phyloP scores from a whole-genome alignment of 2,329 filamentous ascomycete species.

The Endothia cerciana region DNA sequence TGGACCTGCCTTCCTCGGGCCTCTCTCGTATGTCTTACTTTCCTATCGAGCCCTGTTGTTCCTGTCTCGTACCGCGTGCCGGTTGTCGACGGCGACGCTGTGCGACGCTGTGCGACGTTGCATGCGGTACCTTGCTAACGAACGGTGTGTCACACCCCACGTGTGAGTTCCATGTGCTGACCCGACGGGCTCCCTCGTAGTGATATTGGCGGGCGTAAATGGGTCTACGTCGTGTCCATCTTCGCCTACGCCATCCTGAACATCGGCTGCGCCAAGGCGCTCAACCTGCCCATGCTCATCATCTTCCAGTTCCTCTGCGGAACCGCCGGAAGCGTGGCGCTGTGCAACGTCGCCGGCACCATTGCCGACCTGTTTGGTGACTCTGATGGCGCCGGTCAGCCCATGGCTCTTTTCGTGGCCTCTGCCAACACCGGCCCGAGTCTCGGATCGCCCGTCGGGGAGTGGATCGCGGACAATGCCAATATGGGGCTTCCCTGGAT shows the following conservation, averaged over 20 bases:
- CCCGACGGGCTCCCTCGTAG: constrained; percentile 29
- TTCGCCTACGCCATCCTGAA: constrained; percentile 41
- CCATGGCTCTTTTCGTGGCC: constrained; percentile 48
- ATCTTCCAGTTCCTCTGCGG: constrained; percentile 44
- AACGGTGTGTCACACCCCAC: not conserved
- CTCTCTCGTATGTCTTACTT: constrained; percentile 41
- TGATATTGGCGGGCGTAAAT: constrained; percentile 48
- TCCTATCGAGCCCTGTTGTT: not conserved
- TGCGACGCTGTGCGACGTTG: constrained; percentile 8
- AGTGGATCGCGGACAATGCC: constrained; percentile 43
- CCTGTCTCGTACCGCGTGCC: not conserved
- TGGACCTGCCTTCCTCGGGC: constrained; percentile 45
- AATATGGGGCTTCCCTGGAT: constrained; percentile 45
- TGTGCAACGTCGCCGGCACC: constrained; percentile 42
- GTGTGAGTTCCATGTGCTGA: not conserved
- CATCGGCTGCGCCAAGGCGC: constrained; percentile 41
- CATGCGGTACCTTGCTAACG: not conserved
- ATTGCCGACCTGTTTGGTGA: constrained; percentile 43
- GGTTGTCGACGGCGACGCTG: constrained; percentile 5
- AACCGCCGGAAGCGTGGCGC: constrained; percentile 40
- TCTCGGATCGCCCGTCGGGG: constrained; percentile 45
- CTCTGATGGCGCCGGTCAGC: constrained; percentile 44
- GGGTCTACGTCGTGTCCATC: constrained; percentile 46
- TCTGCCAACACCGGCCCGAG: constrained; percentile 45
- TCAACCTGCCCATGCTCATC: constrained; percentile 44